Percentiles rank a stretch among this genome's conserved stretches.
phyloP scores from a whole-genome alignment of 352 stramenopile species.

The Phytophthora kernoviae region DNA sequence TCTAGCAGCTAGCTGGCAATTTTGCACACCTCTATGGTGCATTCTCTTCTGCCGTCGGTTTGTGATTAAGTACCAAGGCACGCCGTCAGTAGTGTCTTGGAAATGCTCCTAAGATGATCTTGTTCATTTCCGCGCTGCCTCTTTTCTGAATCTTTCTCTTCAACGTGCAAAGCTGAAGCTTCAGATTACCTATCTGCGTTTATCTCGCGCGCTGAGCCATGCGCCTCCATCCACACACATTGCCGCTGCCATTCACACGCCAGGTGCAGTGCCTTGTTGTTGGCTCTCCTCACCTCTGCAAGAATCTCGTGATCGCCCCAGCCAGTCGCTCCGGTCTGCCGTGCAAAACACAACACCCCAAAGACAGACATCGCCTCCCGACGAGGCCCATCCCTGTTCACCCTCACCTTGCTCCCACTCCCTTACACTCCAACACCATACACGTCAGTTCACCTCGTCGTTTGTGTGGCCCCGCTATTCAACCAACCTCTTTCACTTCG shows the following conservation, averaged over 20 bases:
- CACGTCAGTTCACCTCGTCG: slow-evolving; percentile 21
- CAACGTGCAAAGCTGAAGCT: neutral
- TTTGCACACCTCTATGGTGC: no score
- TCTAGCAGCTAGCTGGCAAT: no score
- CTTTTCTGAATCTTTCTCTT: neutral
- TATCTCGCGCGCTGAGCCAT: neutral
- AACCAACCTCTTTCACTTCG: slow-evolving; percentile 11
- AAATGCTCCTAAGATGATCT: no score
- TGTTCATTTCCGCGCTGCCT: no score
- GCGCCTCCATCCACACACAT: neutral
- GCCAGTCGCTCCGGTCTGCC: neutral
- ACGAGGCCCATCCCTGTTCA: slow-evolving; percentile 3
- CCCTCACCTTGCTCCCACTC: slow-evolving; percentile 1
- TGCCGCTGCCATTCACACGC: neutral
- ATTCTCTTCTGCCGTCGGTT: no score
- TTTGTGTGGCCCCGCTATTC: neutral
- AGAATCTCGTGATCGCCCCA: neutral
- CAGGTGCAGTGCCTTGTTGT: neutral
- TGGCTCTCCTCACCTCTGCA: neutral
- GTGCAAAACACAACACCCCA: no score
- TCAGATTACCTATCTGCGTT: neutral
- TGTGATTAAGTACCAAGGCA: no score
- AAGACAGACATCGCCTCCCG: no score
- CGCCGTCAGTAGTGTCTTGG: no score
- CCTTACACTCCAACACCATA: slow-evolving; percentile 25